Evolutionary conservation across 2,329 filamentous ascomycete species (phyloP).

Genomic region (Exophiala aquamarina): DNA sequence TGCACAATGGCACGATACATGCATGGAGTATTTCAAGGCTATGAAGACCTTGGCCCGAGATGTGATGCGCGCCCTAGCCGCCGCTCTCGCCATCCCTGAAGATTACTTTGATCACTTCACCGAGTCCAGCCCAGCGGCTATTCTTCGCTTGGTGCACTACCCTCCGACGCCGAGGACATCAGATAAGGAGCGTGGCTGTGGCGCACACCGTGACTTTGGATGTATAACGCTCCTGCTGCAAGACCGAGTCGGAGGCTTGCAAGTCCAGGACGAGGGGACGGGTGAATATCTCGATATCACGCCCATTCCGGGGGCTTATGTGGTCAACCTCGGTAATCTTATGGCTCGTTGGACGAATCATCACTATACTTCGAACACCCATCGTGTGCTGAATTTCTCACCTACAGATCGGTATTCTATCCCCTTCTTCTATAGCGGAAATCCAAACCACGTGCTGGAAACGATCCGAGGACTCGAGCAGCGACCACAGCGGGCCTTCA

Average conservation of each 20-base stretch:
- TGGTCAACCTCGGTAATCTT: slow-evolving; percentile 34
- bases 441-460: slow-evolving; percentile 2
- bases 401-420: slow-evolving; percentile 8
- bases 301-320: slow-evolving; percentile 36
- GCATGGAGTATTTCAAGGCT: slow-evolving; percentile 17
- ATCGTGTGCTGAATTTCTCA: slow-evolving; percentile 30
- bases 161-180: slow-evolving; percentile 21
- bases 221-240: slow-evolving; percentile 36
- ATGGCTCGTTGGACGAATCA: slow-evolving; percentile 33
- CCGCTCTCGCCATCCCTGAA: slow-evolving; percentile 20
- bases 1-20: slow-evolving; percentile 3
- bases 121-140: slow-evolving; percentile 25
- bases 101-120: slow-evolving; percentile 28
- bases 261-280: slow-evolving; percentile 36
- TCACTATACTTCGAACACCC: slow-evolving; percentile 30
- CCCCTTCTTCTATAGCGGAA: slow-evolving; percentile 12
- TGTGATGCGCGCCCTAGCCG: slow-evolving; percentile 22
- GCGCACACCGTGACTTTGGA: slow-evolving; percentile 36
- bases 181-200: slow-evolving; percentile 21
- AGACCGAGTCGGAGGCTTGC: slow-evolving; percentile 30
- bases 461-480: slow-evolving; percentile 11
- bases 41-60: slow-evolving; percentile 23
- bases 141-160: slow-evolving; percentile 29
- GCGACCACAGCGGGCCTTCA: background rate
- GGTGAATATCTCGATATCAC: slow-evolving; percentile 46